Conservation (phyloP, 192 early-diverging fungal species). For the Rhizoclosmatium sp. region DNA sequence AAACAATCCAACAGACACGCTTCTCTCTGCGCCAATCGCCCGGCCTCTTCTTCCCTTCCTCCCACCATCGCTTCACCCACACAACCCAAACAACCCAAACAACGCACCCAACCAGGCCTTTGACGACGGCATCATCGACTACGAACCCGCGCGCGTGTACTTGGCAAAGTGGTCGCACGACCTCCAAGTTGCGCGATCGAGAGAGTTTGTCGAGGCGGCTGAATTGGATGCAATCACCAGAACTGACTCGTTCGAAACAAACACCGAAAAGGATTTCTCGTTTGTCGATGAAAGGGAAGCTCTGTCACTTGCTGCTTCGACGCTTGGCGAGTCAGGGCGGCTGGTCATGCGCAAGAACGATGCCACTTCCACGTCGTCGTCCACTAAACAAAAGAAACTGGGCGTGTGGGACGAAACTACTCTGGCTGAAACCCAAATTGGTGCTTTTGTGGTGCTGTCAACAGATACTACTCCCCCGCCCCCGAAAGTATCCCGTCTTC, state of each 20-base stretch:
- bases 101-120: not conserved
- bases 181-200: slow-evolving; percentile 38
- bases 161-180: slow-evolving; percentile 52
- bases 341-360: slow-evolving; percentile 39
- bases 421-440: slow-evolving; percentile 25
- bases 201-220: slow-evolving; percentile 12
- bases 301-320: not conserved
- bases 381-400: not conserved
- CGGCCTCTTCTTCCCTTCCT: slow-evolving; percentile 53
- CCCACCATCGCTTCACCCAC: slow-evolving; percentile 47
- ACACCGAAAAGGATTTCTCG: not conserved
- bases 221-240: not conserved
- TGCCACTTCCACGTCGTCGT: not conserved
- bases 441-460: slow-evolving; percentile 34
- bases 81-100: slow-evolving; percentile 33
- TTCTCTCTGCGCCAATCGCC: slow-evolving; percentile 54
- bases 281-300: not conserved
- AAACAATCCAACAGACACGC: slow-evolving; percentile 29
- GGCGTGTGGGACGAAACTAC: slow-evolving; percentile 42
- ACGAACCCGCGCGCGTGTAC: slow-evolving; percentile 60
- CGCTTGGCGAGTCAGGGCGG: slow-evolving; percentile 16
- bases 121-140: slow-evolving; percentile 52
- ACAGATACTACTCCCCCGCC: slow-evolving; percentile 42
- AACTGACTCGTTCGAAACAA: not conserved
- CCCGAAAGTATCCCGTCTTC: slow-evolving; percentile 27